Evolutionary conservation across 2,329 filamentous ascomycete genomes (phyloP), one percentile per base, ranked within the genome.

Genomic region (Botryotinia narcissicola): DNA sequence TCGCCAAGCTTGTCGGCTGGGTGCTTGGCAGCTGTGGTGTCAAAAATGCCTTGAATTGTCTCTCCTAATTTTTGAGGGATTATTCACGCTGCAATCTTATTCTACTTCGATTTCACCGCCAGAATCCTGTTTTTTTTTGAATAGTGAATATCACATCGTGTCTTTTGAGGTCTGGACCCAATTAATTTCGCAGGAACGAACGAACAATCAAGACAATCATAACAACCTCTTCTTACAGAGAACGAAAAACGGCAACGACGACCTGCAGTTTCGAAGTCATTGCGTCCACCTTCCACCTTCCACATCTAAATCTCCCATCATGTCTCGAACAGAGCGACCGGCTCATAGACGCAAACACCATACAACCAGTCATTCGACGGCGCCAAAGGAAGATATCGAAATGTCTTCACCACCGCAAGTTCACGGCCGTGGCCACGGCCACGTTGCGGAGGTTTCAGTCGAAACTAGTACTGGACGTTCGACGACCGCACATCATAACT

Each of bases 1-100:
- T 60, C 29, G 71, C 71, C 71, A 73, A 73, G 71, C 40, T 29
- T 10, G 32, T 61, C 40, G 71, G 71, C 63, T 69, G 63, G 25
- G 16, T 29, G 42, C 63, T 73, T 73, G 71, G 71, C 71, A 73
- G 63, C 63, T 69, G 71, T 69, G 42, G 71, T 73, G 42, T 69
- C 63, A 9, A 59, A 51, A 54, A 42, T 66, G 54, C 40, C 18
- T 59, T 32, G 44, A 20, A 42, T 57, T 72, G 29, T n/a, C 44
- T 44, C 57, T 32, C 62, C 42, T 14, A 4, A 35, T 72, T 32
- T 9, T 5, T 46, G 54, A 35, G 29, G 51, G 29, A 70, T 60
- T 40, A 70, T 70, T 60, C 40, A 60, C 32, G 42, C 25, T 70
- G 25, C 61, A 67, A 32, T 67, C 29, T n/a, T 22, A 68, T 61